Conservation (phyloP, 106 monocot genomes). For the Platanthera zijinensis region DNA sequence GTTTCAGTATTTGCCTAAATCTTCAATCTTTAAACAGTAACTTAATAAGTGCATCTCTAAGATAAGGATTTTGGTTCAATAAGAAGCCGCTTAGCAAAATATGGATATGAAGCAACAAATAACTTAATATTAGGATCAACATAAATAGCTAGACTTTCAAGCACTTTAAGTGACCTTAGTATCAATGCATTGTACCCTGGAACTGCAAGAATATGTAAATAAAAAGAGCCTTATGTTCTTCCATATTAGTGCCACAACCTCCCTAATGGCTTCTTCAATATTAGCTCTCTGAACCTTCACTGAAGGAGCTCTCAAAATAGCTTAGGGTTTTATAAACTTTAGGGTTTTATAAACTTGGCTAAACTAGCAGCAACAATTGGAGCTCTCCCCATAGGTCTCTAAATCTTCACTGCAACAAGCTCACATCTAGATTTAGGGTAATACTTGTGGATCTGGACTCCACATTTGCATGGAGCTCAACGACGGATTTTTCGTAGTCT, state of each 20-base stretch:
- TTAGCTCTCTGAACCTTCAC: slow-evolving; percentile 90
- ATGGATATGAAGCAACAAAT: slow-evolving; percentile 96
- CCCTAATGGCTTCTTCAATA: slow-evolving; percentile 33
- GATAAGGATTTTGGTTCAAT: slow-evolving; percentile 99
- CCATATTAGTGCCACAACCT: no score
- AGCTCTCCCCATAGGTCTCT: no score
- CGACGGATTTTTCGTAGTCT: no score
- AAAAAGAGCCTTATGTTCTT: slow-evolving; percentile 7
- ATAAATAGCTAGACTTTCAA: slow-evolving; percentile 91
- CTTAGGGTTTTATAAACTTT: slow-evolving; percentile 92
- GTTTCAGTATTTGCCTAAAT: slow-evolving; percentile 61
- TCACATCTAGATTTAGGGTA: no score
- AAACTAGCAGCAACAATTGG: no score
- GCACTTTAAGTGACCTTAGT: slow-evolving; percentile 91
- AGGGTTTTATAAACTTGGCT: no score
- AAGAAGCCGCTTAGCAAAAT: slow-evolving; percentile 97
- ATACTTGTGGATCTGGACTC: no score
- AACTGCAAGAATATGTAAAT: slow-evolving; percentile 37
- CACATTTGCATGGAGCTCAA: no score
- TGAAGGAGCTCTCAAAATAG: slow-evolving; percentile 64
- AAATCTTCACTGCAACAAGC: no score
- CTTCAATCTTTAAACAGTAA: slow-evolving; percentile 96
- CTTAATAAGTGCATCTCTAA: slow-evolving; percentile 97
- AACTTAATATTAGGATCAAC: slow-evolving; percentile 98
- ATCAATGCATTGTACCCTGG: no score